Percentiles rank a stretch among this genome's conserved stretches.
Conservation (phyloP, 345 rosid genomes). For the Noccaea caerulescens region DNA sequence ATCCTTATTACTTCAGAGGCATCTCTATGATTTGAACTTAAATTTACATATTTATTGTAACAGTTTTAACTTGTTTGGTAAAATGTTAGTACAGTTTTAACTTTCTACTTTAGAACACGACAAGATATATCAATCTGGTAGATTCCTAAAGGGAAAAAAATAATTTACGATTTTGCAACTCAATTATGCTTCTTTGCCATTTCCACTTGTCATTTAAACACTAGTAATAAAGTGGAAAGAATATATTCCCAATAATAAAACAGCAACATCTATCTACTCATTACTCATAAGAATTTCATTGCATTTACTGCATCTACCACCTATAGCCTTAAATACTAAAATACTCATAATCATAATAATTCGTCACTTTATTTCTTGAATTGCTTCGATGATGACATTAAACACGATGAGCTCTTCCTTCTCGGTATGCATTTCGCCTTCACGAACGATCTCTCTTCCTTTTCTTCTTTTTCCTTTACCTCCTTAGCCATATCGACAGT, state of each 20-base stretch:
- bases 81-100: background rate
- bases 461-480: conserved; percentile 41
- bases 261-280: background rate
- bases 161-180: background rate
- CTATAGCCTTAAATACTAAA: background rate
- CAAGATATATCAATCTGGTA: background rate
- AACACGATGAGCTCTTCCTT: conserved; percentile 48
- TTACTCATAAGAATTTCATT: conserved; percentile 2
- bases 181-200: conserved; percentile 4
- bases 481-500: conserved; percentile 32
- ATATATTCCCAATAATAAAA: conserved; percentile 1
- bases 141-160: background rate
- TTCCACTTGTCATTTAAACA: conserved; percentile 3
- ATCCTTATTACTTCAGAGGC: background rate
- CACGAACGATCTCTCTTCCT: conserved; percentile 47
- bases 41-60: background rate
- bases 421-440: conserved; percentile 76
- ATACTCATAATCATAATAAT: background rate
- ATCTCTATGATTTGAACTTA: conserved; percentile 1
- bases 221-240: background rate
- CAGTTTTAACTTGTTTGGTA: background rate
- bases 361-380: conserved; percentile 34
- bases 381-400: conserved; percentile 51
- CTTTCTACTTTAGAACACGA: background rate
- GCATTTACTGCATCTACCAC: background rate